Base-by-base conservation (phyloP, 2,329 filamentous ascomycete genomes). In the Knufia fluminis region DNA sequence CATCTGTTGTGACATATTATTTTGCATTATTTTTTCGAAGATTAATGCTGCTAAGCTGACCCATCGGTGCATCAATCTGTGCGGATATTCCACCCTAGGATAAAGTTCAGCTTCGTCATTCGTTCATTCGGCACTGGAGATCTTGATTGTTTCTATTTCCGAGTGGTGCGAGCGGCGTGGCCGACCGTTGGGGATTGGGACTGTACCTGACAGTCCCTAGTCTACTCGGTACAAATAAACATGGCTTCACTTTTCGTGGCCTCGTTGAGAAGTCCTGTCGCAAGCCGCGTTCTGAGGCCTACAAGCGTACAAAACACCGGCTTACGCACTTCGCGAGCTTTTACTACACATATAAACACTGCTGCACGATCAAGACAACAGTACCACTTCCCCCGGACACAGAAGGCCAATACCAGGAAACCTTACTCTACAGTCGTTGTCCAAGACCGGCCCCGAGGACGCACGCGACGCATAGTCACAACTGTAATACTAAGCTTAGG, bases 341-440 rank as follows among this genome's bases (percentile, higher is more conserved):
- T 39, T 22, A 16, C 3, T 16, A 48, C 14, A 3, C 33, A 38
- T 39, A 31, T 48, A 48, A 2, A 33, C 10, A 39, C 16, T 19
- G 35, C 20, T 19, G 23, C 23, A 16, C 33, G 35, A 9, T 17
- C 23, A 4, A 48, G 35, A 12, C 35, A 48, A 16, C 32, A 40
- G 20, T 3, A n/a, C n/a, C 45, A 19, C 33, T 31, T 39, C 3
- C 45, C 35, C 8, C 33, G 45, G 16, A 24, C 16, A 17, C 36
- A 3, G 16, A 39, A 39, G n/a, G n/a, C n/a, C 33, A 39, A 12
- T 17, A 33, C 24, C 32, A 32, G 28, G n/a, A 35, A 16, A 32
- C n/a, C n/a, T n/a, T 40, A 40, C 45, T 36, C 26, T 20, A 35
- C 39, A 59, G 57, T 60, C 20, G 56, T 60, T 19, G 58, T 60